Base-by-base conservation (phyloP, 192 early-diverging fungal species). In the Linderina pennispora region DNA sequence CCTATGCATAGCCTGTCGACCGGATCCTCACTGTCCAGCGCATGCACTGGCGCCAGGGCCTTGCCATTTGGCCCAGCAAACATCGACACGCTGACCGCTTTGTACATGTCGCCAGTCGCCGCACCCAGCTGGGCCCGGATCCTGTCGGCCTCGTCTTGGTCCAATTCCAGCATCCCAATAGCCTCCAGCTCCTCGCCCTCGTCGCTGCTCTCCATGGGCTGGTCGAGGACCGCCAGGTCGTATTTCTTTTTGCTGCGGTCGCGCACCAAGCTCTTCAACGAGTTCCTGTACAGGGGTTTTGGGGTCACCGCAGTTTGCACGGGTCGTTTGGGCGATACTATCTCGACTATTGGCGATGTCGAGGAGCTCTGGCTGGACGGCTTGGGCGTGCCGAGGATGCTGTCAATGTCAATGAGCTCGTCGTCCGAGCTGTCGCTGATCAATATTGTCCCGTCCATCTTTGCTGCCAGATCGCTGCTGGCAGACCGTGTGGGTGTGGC, bases 231-330 rank as follows among this genome's bases (percentile, higher is more conserved):
- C 15, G 23, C 36, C 31, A 55, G 24, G 25, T 58, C 41, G 55
- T 70, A 62, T 21, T 49, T 61, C 33, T 43, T 42, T 33, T 38
- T 35, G 23, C 36, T 34, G 2, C 25, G 48, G 13, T 45, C 55
- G n/a, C 40, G 66, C 10, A 62, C 66, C 16, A 70, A 51, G 13
- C 45, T 49, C 42, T 70, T 57, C 13, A 70, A 38, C 23, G 59
- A 46, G 38, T 70, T 70, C 17, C 48, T 43, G 31, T 70, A 61
- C 6, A 45, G 36, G 39, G 49, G 20, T 14, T 47, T 11, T 14
- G 18, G 2, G 35, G 10, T 8, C 28, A 14, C 19, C n/a, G 13
- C 13, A 25, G 40, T 19, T 23, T 36, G 21, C 2, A 8, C 3
- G n/a, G n/a, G n/a, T n/a, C n/a, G n/a, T n/a, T n/a, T n/a, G n/a